Base-by-base conservation (phyloP, 2,329 filamentous ascomycete genomes). In the Purpureocillium lavendulum region DNA sequence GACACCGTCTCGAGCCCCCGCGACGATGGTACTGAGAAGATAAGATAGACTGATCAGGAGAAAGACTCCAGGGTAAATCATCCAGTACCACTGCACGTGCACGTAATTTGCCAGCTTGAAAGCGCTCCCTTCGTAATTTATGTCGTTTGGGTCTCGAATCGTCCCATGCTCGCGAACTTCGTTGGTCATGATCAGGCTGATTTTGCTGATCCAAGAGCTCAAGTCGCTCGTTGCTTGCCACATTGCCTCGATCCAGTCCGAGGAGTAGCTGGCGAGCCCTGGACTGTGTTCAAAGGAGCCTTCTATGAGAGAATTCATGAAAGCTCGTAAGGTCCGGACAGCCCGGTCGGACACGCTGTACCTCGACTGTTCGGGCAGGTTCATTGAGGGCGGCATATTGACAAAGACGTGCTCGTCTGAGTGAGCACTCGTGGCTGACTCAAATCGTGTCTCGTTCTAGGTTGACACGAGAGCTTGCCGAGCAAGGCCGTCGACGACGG, bases 231-330 rank as follows among this genome's bases (percentile, higher is more conserved):
- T 51, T 4, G 59, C 54, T 35, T 57, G 56, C 42, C 57, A 60
- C 45, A 64, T 57, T 5, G 59, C 60, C 39, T 63, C 55, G 36
- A 54, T 46, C 60, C 59, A 62, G 42, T 65, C 61, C 3, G 59
- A 63, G 7, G 60, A 59, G 40, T 61, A 61, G 35, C 52, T 51
- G 30, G 59, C 39, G 1, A 43, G 42, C 13, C 48, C 53, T 10
- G 48, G 48, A 12, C 51, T 45, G n/a, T 49, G 50, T 28, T 54
- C 52, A 35, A 54, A 58, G 14, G 52, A 58, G 11, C 61, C 60
- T 21, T 45, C 40, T 5, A 56, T 56, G 21, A 63, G 40, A 3
- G 45, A 44, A 10, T 56, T 46, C 49, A 60, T 57, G 40, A 66
- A 65, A 18, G 16, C 38, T 13, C 47, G 52, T 33, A 65, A 40